Percentiles rank a stretch among this genome's conserved stretches.
Evolutionary conservation across 371 early-diverging fungal genomes (phyloP).

Genomic region (Mucor piriformis): DNA sequence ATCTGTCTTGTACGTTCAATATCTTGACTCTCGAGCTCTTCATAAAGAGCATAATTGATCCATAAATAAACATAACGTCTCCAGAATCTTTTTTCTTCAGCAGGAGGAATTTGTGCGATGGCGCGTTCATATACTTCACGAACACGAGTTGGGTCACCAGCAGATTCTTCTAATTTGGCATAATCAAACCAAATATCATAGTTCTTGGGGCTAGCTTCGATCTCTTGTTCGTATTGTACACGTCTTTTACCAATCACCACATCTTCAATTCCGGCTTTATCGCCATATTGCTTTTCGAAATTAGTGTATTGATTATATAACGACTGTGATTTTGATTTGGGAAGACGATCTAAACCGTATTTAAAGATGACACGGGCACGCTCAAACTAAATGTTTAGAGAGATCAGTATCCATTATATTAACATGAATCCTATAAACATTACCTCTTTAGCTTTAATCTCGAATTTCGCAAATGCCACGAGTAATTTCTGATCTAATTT

Average conservation of each 20-base stretch:
- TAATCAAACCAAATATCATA: slow-evolving; percentile 98
- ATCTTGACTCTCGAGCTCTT: slow-evolving; percentile 88
- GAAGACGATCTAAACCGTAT: slow-evolving; percentile 88
- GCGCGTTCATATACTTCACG: slow-evolving; percentile 97
- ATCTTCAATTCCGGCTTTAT: slow-evolving; percentile 84
- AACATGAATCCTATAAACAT: background rate
- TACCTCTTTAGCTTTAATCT: slow-evolving; percentile 85
- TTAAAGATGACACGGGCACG: slow-evolving; percentile 95
- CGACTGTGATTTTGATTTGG: slow-evolving; percentile 81
- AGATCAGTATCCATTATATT: background rate
- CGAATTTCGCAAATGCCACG: slow-evolving; percentile 95
- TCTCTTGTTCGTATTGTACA: slow-evolving; percentile 86
- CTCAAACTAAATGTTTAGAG: slow-evolving; percentile 61
- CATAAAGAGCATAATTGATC: slow-evolving; percentile 96
- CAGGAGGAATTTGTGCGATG: slow-evolving; percentile 87
- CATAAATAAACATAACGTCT: slow-evolving; percentile 97
- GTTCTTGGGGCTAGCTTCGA: slow-evolving; percentile 80
- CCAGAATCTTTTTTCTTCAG: slow-evolving; percentile 93
- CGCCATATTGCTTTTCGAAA: slow-evolving; percentile 96
- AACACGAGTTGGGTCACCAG: slow-evolving; percentile 73
- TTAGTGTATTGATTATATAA: slow-evolving; percentile 91
- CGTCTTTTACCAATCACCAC: slow-evolving; percentile 89
- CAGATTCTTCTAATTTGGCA: slow-evolving; percentile 83
- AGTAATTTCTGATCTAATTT: slow-evolving; percentile 89
- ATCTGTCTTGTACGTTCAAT: slow-evolving; percentile 81